Evolutionary conservation across 2,329 filamentous ascomycete species (phyloP), one percentile per base, ranked within the genome.

Genomic region (Fusarium burgessii): DNA sequence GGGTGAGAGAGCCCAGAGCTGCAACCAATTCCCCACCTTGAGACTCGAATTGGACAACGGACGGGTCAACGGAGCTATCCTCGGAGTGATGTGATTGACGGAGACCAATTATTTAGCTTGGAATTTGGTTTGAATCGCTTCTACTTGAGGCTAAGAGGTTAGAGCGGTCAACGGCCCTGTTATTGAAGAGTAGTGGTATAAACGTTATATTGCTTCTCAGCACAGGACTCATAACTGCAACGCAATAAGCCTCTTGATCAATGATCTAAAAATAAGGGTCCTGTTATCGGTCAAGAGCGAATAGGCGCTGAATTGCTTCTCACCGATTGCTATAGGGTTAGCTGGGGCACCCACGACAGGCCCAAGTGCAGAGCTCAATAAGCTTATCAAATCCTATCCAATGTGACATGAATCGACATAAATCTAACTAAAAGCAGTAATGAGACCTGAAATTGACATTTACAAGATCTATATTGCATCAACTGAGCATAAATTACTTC

Each of bases 61-160:
- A 52, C 63, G 64, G 64, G 42, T 62, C 38, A 67, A 68, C 32
- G 63, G 64, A 68, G 52, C 61, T 49, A 59, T 40, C 8, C 33
- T 47, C 25, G 20, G 41, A 29, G 42, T 33, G 33, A 32, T 40
- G 33, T 66, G 43, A 62, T 67, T 40, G 49, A 68, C 50, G 43
- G 59, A 65, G 7, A 7, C 7, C 15, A 49, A 67, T 57, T 45
- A 62, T 57, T 67, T 63, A 67, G 49, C 64, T 13, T 35, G 4
- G 5, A 15, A 18, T 23, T 29, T 15, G 4, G 8, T 12, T 20
- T 25, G 13, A n/a, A 35, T 40, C 25, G 14, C 55, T 13, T 14
- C 13, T 33, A 11, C 20, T 20, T 2, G 14, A 27, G 23, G 7
- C n/a, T 15, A 40, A 9, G 18, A 38, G 40, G 7, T 50, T 45